Base-by-base conservation (phyloP, 164 flowering plant genomes). In the Protea cynaroides region DNA sequence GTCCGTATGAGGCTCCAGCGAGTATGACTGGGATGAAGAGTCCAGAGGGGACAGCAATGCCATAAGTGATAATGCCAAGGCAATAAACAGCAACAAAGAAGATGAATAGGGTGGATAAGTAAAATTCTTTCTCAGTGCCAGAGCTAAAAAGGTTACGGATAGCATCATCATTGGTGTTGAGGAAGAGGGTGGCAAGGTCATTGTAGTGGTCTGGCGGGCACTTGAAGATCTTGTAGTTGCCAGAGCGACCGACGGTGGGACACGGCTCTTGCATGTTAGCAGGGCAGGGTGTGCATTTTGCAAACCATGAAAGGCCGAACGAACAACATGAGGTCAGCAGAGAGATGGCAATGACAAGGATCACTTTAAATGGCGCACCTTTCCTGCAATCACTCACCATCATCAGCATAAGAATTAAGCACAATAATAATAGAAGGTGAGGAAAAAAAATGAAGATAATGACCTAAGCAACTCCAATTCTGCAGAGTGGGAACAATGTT, bases 1-100 rank as follows among this genome's bases (percentile, higher is more conserved):
- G 96, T 1, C 98, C 98, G 68, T 90, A 93, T 10, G 89, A 80
- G 46, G 96, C 88, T 25, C 98, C 98, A 46, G 90, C 96, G 22
- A 93, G 88, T 25, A 93, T 93, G 57, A 93, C 95, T 1, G 98
- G 98, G 59, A 93, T 89, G 78, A 93, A 93, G 65, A 90, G 91
- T 44, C 98, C 98, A 23, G 97, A 84, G n/a, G 98, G 97, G 56
- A 90, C 63, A 40, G 97, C 98, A 63, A 86, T 86, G 22, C 98
- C 98, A 60, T 89, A 93, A 14, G 97, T 93, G 57, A 90, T 40
- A 22, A 93, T 78, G 12, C 98, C 97, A 44, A 93, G 89, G 72
- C 36, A 76, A 71, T 79, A 93, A 8, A 82, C 64, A 1, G 82
- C 83, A 21, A 23, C 72, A 61, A 93, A 93, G 82, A 86, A 89